Percentiles rank a stretch among this genome's conserved stretches.
These are phyloP conservation scores for Bacidia rubella DNA, from an alignment of 495 filamentous ascomycete genomes.

Conservation along the genomic window DNA sequence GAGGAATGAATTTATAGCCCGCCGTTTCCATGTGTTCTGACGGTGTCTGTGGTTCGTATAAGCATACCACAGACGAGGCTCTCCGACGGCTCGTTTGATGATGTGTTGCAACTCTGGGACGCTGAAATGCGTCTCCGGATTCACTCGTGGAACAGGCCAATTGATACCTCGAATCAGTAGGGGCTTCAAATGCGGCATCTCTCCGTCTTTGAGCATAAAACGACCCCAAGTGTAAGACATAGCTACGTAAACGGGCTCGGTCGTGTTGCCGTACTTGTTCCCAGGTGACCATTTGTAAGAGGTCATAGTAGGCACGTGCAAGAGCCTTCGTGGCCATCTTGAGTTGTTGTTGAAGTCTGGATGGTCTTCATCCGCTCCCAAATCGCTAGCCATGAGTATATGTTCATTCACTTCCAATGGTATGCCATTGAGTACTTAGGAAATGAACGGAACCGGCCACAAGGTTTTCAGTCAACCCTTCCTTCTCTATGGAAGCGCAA, in stretches of 20 bases:
- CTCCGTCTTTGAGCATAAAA: background rate
- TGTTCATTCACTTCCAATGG: no score
- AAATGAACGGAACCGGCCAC: no score
- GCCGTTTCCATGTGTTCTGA: background rate
- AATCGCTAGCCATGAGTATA: no score
- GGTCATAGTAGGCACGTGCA: slow-evolving; percentile 2
- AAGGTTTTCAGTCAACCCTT: no score
- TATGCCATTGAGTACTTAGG: no score
- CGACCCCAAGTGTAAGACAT: slow-evolving; percentile 3
- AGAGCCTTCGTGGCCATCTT: background rate
- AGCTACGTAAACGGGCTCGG: background rate
- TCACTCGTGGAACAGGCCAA: background rate
- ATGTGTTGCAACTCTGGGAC: slow-evolving; percentile 1
- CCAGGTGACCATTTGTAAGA: slow-evolving; percentile 1
- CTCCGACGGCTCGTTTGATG: background rate
- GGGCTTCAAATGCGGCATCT: background rate
- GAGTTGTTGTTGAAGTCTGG: slow-evolving; percentile 1
- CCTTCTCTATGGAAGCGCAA: no score
- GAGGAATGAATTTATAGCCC: background rate
- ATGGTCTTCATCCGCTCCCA: background rate
- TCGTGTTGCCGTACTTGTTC: background rate
- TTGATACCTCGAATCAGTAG: background rate
- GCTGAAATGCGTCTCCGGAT: background rate
- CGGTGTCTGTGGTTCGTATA: background rate
- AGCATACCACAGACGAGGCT: background rate